These are phyloP conservation scores for Mycena haematopus DNA, from an alignment of 768 basidiomycete species.

Conservation along the genomic window DNA sequence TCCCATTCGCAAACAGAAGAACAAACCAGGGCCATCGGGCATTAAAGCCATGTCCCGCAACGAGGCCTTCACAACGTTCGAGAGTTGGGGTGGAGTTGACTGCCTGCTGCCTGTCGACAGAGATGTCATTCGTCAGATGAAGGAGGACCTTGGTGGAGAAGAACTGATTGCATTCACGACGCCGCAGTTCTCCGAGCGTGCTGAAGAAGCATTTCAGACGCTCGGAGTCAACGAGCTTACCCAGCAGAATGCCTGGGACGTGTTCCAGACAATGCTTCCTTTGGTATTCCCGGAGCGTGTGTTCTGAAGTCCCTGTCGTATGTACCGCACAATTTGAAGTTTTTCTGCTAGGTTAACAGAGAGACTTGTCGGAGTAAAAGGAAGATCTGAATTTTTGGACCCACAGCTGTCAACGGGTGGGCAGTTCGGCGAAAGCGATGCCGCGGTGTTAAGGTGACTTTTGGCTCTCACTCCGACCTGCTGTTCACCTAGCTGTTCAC, in stretches of 20 bases:
- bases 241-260: slow-evolving; percentile 6
- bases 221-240: neutral
- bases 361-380: too few species aligned
- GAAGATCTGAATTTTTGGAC: too few species aligned
- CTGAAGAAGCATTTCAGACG: neutral
- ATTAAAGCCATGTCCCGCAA: slow-evolving; percentile 37
- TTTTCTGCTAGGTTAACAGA: too few species aligned
- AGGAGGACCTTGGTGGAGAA: slow-evolving; percentile 16
- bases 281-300: slow-evolving; percentile 13
- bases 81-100: slow-evolving; percentile 37
- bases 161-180: slow-evolving; percentile 9
- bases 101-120: slow-evolving; percentile 34
- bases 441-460: too few species aligned
- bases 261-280: slow-evolving; percentile 14
- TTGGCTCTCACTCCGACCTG: too few species aligned
- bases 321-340: too few species aligned
- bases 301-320: too few species aligned
- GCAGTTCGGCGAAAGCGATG: too few species aligned
- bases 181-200: slow-evolving; percentile 4
- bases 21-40: slow-evolving; percentile 43
- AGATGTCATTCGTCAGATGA: slow-evolving; percentile 16
- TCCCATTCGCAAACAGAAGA: slow-evolving; percentile 37
- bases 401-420: too few species aligned
- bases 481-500: too few species aligned
- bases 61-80: slow-evolving; percentile 34